Base-by-base conservation (phyloP, 331 rosid genomes). In the Acacia pycnantha region DNA sequence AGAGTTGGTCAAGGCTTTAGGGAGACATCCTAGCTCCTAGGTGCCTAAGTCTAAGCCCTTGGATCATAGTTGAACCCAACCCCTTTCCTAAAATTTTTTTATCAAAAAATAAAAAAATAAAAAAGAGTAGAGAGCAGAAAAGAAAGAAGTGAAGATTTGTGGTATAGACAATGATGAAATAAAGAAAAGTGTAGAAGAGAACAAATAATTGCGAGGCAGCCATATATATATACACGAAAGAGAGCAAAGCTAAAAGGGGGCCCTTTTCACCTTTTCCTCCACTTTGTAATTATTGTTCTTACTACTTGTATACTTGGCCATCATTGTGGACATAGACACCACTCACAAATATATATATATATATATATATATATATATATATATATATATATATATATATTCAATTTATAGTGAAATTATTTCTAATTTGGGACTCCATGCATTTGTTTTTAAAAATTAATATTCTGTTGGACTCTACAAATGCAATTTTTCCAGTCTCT, bases 201-300 rank as follows among this genome's bases (percentile, higher is more conserved):
- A 53, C 24, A 69, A 11, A 37, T 37, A 19, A 68, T 24, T 27
- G 71, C 82, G 19, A 11, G 26, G 61, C 62, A 37, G 19, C 3
- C 66, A 10, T 4, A 4, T 61, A 12, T 2, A 10, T 4, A 4
- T 61, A 12, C 0, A 56, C 1, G 8, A 26, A 61, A 53, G 19
- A 65, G 33, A 26, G 65, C 62, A 26, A 65, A 81, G 56, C 44
- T 73, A 41, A 19, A 40, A 41, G 48, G 56, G 69, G 58, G n/a
- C 66, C 62, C 54, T 51, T 74, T 40, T 22, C 9, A 27, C 43
- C 64, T 73, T 68, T 80, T 62, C 24, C 53, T 56, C 56, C 41
- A 56, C 81, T 69, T 76, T 76, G 71, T 82, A 71, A 76, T 64
- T 64, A 64, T 64, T 64, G 35, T 76, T 44, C 47, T 68, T 54